Conservation (phyloP, 2,329 filamentous ascomycete genomes). For the Penicillium sp. region DNA sequence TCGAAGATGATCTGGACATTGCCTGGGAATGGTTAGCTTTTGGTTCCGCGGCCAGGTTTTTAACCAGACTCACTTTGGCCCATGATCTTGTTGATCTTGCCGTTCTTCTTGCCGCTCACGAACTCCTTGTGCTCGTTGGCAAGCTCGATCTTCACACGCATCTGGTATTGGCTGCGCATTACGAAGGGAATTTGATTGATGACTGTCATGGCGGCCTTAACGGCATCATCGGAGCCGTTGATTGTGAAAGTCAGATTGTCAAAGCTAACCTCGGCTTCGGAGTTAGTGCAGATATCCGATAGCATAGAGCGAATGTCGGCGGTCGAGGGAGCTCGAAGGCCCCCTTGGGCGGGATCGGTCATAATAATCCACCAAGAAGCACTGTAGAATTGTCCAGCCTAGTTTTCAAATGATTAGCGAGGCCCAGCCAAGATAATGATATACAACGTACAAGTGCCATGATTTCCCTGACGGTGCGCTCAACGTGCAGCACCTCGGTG, state of each 20-base stretch:
- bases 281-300: conserved; percentile 93
- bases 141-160: conserved; percentile 96
- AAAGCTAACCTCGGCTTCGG: conserved; percentile 90
- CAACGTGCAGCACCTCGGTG: conserved; percentile 88
- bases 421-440: not conserved
- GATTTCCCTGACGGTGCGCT: conserved; percentile 91
- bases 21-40: conserved; percentile 46
- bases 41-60: conserved; percentile 9
- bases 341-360: conserved; percentile 63
- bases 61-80: conserved; percentile 78
- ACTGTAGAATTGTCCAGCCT: conserved; percentile 97
- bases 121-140: conserved; percentile 99
- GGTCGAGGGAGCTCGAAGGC: conserved; percentile 60
- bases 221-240: conserved; percentile 92
- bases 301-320: conserved; percentile 85
- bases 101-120: conserved; percentile 98
- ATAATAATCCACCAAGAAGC: conserved; percentile 93
- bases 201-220: conserved; percentile 92
- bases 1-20: conserved; percentile 99
- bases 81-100: conserved; percentile 99
- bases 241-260: conserved; percentile 93
- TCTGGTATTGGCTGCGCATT: conserved; percentile 82
- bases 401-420: conserved; percentile 2
- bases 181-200: conserved; percentile 91
- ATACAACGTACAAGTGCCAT: conserved; percentile 76